Conservation (phyloP, 148 eudicot genomes). For the Camellia japonica region DNA sequence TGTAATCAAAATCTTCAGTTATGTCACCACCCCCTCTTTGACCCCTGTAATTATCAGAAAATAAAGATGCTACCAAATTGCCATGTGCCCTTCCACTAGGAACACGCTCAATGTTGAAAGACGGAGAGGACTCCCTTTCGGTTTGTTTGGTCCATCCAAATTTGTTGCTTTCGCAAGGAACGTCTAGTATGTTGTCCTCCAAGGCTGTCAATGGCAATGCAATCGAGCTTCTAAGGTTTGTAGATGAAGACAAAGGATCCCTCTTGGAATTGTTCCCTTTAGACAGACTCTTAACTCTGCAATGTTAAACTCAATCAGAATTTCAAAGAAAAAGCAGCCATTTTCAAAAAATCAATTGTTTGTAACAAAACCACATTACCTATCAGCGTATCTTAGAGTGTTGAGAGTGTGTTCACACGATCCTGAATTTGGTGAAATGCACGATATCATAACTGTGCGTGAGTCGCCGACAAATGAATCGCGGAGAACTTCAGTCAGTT, state of each 20-base stretch:
- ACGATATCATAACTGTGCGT: constrained; percentile 80
- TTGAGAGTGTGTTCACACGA: constrained; percentile 86
- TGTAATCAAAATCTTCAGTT: constrained; percentile 34
- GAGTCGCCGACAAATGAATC: constrained; percentile 85
- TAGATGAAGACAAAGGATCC: constrained; percentile 41
- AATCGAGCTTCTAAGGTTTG: constrained; percentile 42
- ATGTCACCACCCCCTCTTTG: constrained; percentile 34
- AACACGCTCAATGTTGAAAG: constrained; percentile 44
- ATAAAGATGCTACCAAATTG: constrained; percentile 18
- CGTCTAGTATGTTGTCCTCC: constrained; percentile 35
- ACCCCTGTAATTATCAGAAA: constrained; percentile 29
- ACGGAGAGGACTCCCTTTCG: constrained; percentile 43
- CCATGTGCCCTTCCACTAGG: constrained; percentile 47
- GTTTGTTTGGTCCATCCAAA: constrained; percentile 56
- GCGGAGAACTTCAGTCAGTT: constrained; percentile 74
- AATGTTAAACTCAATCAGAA: constrained; percentile 1
- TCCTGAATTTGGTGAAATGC: constrained; percentile 77
- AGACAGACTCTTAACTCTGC: constrained; percentile 79
- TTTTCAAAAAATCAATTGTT: not conserved
- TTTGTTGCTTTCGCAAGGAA: constrained; percentile 34
- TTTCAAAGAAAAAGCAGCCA: not conserved
- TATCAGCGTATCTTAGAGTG: constrained; percentile 85
- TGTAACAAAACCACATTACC: constrained; percentile 29
- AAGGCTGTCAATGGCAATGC: constrained; percentile 34
- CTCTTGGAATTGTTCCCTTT: constrained; percentile 64